These are phyloP conservation scores for Themeda triandra DNA, from an alignment of 176 grass and related monocot genomes.

Conservation along the genomic window DNA sequence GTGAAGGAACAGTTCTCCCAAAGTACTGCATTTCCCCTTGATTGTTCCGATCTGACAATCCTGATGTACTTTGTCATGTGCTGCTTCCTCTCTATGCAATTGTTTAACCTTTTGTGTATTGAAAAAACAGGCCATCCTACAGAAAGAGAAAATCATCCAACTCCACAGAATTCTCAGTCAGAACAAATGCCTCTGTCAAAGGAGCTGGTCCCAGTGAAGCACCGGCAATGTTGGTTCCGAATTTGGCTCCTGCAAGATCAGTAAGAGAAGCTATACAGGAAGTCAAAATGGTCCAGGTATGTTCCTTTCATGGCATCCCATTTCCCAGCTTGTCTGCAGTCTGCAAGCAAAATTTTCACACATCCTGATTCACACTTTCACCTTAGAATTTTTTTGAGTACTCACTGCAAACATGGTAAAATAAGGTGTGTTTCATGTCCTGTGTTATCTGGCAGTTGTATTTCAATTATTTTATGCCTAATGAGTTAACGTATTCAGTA, in stretches of 20 bases:
- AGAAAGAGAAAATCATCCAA: constrained; percentile 60
- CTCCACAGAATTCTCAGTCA: constrained; percentile 63
- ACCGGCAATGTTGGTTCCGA: constrained; percentile 79
- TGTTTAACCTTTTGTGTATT: not conserved
- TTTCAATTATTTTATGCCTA: not conserved
- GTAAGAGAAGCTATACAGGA: constrained; percentile 89
- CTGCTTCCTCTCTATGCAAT: not conserved
- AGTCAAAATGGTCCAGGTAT: constrained; percentile 95
- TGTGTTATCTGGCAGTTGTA: not conserved
- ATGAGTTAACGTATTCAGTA: not conserved
- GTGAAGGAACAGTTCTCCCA: constrained; percentile 82
- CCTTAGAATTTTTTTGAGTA: not conserved
- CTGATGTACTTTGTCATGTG: not conserved
- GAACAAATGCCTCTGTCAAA: constrained; percentile 49
- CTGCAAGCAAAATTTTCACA: not conserved
- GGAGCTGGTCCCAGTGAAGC: constrained; percentile 44
- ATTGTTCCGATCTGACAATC: not conserved
- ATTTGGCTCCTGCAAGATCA: constrained; percentile 75
- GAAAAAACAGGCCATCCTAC: constrained; percentile 60
- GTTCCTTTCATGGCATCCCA: constrained; percentile 3
- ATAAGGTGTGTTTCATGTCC: not conserved
- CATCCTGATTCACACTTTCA: not conserved
- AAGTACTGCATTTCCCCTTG: constrained; percentile 44
- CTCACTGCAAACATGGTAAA: not conserved
- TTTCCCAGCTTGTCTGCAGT: not conserved